A percentile compares a stretch with the other conserved stretches of the same genome.
These are phyloP conservation scores for Diaporthe caulivora DNA, from an alignment of 2,329 filamentous ascomycete genomes.

Conservation along the genomic window DNA sequence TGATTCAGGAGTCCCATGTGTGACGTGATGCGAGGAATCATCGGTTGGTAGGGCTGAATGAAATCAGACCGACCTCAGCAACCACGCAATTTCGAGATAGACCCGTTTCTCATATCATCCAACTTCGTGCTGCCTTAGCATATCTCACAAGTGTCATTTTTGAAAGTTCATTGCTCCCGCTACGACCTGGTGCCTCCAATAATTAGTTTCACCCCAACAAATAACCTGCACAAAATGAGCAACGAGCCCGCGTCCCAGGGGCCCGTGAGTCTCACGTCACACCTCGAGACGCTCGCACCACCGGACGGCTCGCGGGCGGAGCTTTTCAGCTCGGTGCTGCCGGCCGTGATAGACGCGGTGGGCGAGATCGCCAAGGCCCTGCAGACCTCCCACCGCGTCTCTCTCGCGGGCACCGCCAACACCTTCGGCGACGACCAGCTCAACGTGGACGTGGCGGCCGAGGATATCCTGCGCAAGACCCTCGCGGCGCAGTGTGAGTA, in stretches of 20 bases:
- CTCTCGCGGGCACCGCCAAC: slow-evolving; percentile 63
- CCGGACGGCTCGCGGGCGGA: slow-evolving; percentile 43
- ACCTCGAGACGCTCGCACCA: slow-evolving; percentile 44
- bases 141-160: neutral
- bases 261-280: slow-evolving; percentile 33
- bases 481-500: slow-evolving; percentile 56
- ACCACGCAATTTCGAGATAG: neutral
- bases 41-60: neutral
- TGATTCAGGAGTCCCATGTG: slow-evolving; percentile 20
- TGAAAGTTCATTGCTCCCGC: neutral
- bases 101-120: too few species aligned
- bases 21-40: slow-evolving; percentile 23
- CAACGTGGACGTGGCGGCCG: slow-evolving; percentile 68
- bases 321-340: slow-evolving; percentile 61
- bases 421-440: slow-evolving; percentile 71
- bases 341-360: slow-evolving; percentile 60
- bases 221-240: slow-evolving; percentile 3
- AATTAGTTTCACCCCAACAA: neutral
- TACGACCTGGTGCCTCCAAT: neutral
- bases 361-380: slow-evolving; percentile 59
- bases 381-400: slow-evolving; percentile 58
- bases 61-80: neutral
- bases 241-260: neutral
- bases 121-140: neutral
- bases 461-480: slow-evolving; percentile 59